Conservation (phyloP, 306 rosid genomes). For the Psophocarpus tetragonolobus region DNA sequence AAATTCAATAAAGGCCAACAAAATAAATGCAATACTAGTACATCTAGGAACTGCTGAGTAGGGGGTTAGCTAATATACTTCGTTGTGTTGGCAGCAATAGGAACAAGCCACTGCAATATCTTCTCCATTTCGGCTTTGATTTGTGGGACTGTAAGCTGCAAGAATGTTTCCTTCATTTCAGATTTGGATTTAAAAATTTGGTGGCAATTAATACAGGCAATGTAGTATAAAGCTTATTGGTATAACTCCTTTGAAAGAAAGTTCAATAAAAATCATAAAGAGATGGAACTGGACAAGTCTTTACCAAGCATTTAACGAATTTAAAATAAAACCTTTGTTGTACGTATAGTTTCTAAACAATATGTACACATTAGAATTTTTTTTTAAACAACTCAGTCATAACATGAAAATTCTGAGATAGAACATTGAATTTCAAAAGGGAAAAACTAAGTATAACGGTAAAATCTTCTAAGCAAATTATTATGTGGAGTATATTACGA, state of each 20-base stretch:
- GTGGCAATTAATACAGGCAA: slow-evolving; percentile 21
- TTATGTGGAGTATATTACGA: background rate
- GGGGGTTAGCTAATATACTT: slow-evolving; percentile 58
- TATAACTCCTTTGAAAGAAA: slow-evolving; percentile 13
- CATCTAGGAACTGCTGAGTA: background rate
- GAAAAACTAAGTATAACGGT: background rate
- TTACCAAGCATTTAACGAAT: slow-evolving; percentile 24
- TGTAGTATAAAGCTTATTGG: slow-evolving; percentile 7
- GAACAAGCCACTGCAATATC: slow-evolving; percentile 93
- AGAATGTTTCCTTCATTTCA: slow-evolving; percentile 34
- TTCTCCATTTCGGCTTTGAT: slow-evolving; percentile 98
- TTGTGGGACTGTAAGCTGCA: slow-evolving; percentile 86
- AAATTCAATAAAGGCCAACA: no score
- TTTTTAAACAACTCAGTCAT: no score
- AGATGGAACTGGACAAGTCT: background rate
- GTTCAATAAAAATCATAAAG: slow-evolving; percentile 12
- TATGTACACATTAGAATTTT: background rate
- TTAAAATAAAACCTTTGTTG: background rate
- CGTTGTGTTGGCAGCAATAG: slow-evolving; percentile 87
- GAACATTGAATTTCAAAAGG: background rate
- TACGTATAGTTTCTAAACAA: background rate
- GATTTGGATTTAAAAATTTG: slow-evolving; percentile 19
- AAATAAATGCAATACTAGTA: slow-evolving; percentile 25
- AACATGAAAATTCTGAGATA: background rate
- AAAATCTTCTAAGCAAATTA: background rate